Evolutionary conservation across 768 basidiomycete species (phyloP), one percentile per base, ranked within the genome.

Genomic region (Lentinula aciculospora): DNA sequence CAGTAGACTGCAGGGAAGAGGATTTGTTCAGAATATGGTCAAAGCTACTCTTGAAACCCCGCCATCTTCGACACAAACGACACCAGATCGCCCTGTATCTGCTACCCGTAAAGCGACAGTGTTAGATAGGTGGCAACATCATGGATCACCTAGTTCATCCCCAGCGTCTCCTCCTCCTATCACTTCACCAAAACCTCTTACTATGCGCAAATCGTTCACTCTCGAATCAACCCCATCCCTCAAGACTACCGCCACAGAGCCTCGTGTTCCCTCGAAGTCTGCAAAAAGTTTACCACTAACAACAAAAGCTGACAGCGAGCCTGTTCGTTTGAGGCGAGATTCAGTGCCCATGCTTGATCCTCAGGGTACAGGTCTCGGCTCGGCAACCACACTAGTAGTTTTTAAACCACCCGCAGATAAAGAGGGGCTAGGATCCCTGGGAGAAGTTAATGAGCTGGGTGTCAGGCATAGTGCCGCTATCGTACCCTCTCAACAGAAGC

Each of bases 21-120:
- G 92, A 3, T 92, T 94, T 66, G 92, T 94, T 2, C 86, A 89
- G 69, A 89, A 80, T 61, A 84, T 91, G 74, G 86, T 94, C 32
- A 85, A 87, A 69, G 85, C 78, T 47, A 89, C 82, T 63, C 74
- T 85, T 4, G 79, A 82, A 59, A 70, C 77, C 47, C 68, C 79
- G 0, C 42, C 70, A 13, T 64, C 70, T 58, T 70, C 70, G 3
- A 29, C 46, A 49, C 67, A 71, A 9, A 61, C 59, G 50, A 64
- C 67, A 23, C 60, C 70, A n/a, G 71, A 70, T 56, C 75, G 70
- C 58, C 58, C 67, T 58, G 72, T 65, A 48, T 66, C 70, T 37
- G 44, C 66, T 57, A 76, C 66, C 46, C 72, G 68, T 64, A 81
- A 77, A 68, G 72, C 67, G 59, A 78, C 83, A 12, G 88, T 92